Conservation (phyloP, 331 rosid genomes). For the Ulmus americana region DNA sequence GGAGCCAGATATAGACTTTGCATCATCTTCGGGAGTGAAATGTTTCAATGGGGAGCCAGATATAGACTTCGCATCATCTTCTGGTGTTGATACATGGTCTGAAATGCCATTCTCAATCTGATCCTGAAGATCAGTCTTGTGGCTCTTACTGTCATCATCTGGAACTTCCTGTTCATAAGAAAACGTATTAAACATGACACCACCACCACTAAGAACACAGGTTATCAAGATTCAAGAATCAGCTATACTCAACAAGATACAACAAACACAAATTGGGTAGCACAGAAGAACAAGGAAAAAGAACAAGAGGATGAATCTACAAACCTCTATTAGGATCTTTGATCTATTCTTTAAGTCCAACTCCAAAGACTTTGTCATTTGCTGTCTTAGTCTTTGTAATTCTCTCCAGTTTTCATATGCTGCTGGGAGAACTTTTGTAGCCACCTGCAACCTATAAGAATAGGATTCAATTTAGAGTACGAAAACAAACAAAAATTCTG, state of each 20-base stretch:
- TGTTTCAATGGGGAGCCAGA: conserved; percentile 23
- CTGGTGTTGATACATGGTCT: conserved; percentile 10
- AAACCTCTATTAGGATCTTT: conserved; percentile 37
- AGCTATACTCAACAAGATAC: too few species aligned
- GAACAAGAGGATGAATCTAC: conserved; percentile 21
- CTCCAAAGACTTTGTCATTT: conserved; percentile 40
- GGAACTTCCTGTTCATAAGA: conserved; percentile 27
- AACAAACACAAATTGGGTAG: too few species aligned
- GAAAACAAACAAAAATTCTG: background rate
- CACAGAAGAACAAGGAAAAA: background rate
- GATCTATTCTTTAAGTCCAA: conserved; percentile 45
- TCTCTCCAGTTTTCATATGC: conserved; percentile 55
- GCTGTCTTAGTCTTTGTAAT: conserved; percentile 36
- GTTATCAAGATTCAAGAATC: background rate
- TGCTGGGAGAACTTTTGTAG: conserved; percentile 53
- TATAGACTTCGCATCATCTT: conserved; percentile 26
- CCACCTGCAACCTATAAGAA: conserved; percentile 57
- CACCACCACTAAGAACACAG: background rate
- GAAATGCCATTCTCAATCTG: conserved; percentile 23
- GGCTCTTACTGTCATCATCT: conserved; percentile 28
- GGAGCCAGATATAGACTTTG: conserved; percentile 23
- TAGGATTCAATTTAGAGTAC: conserved; percentile 13
- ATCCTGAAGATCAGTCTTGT: conserved; percentile 22
- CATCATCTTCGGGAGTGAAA: conserved; percentile 24
- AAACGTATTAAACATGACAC: conserved; percentile 23